Evolutionary conservation across 2,329 filamentous ascomycete species (phyloP).

Genomic region (Elsinoe arachidis): DNA sequence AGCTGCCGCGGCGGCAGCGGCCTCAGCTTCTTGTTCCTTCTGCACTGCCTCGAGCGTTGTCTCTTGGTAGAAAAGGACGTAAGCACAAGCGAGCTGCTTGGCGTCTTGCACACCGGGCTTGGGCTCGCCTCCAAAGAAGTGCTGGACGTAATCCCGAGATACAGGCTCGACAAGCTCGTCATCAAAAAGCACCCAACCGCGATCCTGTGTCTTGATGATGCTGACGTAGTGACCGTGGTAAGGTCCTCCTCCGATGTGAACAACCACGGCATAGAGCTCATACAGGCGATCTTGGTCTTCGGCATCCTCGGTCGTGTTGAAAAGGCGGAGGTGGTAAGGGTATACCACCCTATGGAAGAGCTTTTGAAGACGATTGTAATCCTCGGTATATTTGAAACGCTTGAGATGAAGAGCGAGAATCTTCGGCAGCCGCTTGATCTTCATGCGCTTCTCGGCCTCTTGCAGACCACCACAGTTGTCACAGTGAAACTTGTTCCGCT

Average conservation of each 20-base stretch:
- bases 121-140: conserved; percentile 86
- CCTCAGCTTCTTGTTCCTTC: conserved; percentile 77
- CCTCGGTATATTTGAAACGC: conserved; percentile 96
- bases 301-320: conserved; percentile 94
- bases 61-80: conserved; percentile 96
- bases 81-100: conserved; percentile 70
- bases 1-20: conserved; percentile 36
- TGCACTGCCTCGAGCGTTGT: conserved; percentile 60
- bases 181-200: conserved; percentile 92
- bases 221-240: conserved; percentile 98
- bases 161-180: conserved; percentile 98
- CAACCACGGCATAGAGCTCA: conserved; percentile 92
- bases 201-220: conserved; percentile 93
- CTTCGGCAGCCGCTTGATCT: conserved; percentile 88
- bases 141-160: conserved; percentile 88
- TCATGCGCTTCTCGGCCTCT: conserved; percentile 98
- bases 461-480: conserved; percentile 94
- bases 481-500: conserved; percentile 98
- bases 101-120: conserved; percentile 42
- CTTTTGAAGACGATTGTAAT: conserved; percentile 87
- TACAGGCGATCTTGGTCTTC: conserved; percentile 90
- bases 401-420: conserved; percentile 90
- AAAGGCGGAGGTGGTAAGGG: conserved; percentile 89
- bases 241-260: conserved; percentile 92
- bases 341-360: conserved; percentile 96